These are phyloP conservation scores for Smallanthus sonchifolius DNA, from an alignment of 129 eudicot genomes.

Conservation along the genomic window DNA sequence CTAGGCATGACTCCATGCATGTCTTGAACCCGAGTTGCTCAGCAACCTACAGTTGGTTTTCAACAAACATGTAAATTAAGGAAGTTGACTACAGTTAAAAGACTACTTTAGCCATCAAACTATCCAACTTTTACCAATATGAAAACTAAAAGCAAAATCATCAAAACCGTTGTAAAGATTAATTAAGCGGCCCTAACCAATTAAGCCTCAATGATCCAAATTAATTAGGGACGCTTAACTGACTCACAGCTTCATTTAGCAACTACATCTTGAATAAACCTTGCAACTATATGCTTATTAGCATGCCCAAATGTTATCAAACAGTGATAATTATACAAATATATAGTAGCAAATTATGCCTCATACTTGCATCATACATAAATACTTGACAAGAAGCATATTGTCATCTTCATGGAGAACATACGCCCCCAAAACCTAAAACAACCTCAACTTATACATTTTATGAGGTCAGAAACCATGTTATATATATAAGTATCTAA, in stretches of 20 bases:
- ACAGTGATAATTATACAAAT: neutral
- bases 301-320: neutral
- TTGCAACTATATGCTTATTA: neutral
- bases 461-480: too few relatives aligned
- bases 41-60: slow-evolving; percentile 54
- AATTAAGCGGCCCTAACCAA: neutral
- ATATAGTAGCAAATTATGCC: neutral
- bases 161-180: neutral
- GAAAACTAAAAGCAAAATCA: slow-evolving; percentile 2
- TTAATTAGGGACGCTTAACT: neutral
- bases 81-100: neutral
- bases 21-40: slow-evolving; percentile 64
- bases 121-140: neutral
- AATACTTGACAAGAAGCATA: neutral
- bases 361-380: neutral
- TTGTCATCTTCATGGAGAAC: slow-evolving; percentile 6
- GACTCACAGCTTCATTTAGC: neutral
- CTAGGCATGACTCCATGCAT: slow-evolving; percentile 77
- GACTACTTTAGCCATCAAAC: neutral
- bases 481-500: too few relatives aligned
- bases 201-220: neutral
- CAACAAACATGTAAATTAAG: neutral
- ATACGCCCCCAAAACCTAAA: neutral
- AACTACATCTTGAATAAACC: neutral
- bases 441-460: neutral